These are phyloP conservation scores for Simplicillium sp. DNA, from an alignment of 2,329 filamentous ascomycete genomes.

Conservation along the genomic window DNA sequence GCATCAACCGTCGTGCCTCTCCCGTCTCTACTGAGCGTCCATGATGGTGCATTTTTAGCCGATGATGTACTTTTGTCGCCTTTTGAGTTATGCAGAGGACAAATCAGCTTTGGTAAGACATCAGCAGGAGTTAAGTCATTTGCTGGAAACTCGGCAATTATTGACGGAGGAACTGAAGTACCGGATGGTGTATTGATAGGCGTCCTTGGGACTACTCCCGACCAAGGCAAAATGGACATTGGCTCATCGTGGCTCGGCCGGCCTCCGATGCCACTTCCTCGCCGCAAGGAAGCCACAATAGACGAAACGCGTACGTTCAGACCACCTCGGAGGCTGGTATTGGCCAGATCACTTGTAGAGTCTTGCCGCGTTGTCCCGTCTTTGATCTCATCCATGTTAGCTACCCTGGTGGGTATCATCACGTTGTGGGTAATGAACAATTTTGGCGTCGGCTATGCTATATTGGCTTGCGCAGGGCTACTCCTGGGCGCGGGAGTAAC, in stretches of 20 bases:
- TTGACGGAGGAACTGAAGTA: conserved; percentile 7
- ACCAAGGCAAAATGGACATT: conserved; percentile 6
- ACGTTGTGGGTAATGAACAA: conserved; percentile 6
- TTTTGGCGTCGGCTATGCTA: conserved; percentile 7
- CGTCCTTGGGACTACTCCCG: conserved; percentile 10
- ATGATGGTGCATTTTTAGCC: conserved; percentile 12
- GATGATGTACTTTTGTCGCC: conserved; percentile 12
- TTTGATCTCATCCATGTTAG: conserved; percentile 2
- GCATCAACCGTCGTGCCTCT: conserved; percentile 10
- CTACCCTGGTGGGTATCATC: conserved; percentile 4
- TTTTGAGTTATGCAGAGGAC: conserved; percentile 8
- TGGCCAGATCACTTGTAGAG: conserved; percentile 9
- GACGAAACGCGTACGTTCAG: conserved; percentile 11
- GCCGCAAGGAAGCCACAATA: conserved; percentile 6
- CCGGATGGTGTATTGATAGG: conserved; percentile 9
- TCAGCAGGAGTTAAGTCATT: conserved; percentile 9
- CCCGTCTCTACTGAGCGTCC: conserved; percentile 10
- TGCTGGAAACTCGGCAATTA: conserved; percentile 13
- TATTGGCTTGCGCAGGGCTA: conserved; percentile 7
- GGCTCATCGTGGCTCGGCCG: conserved; percentile 13
- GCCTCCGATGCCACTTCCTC: conserved; percentile 11
- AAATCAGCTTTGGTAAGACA: conserved; percentile 7
- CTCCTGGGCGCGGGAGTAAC: conserved; percentile 3
- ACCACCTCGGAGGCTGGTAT: conserved; percentile 6
- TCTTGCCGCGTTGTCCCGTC: conserved; percentile 8